phyloP scores from a whole-genome alignment of 768 basidiomycete genomes.

The Podaxis mareebaensis region DNA sequence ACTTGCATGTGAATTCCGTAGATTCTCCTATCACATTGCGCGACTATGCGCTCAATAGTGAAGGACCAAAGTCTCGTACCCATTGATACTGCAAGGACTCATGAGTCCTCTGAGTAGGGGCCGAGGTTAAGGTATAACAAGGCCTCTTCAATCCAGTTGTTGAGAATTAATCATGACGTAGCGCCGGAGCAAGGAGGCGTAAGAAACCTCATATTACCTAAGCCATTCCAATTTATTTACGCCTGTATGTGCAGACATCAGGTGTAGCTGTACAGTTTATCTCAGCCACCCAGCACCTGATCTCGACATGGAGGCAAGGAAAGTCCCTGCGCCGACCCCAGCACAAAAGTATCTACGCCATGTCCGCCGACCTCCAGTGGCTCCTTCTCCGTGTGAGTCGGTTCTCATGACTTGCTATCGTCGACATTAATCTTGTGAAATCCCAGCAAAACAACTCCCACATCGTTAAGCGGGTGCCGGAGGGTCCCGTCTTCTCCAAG shows the following conservation, averaged over 20 bases:
- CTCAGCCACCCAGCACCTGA: constrained; percentile 9
- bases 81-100: too few relatives aligned
- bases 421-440: constrained; percentile 10
- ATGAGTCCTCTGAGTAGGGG: too few relatives aligned
- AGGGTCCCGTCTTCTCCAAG: constrained; percentile 80
- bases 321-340: not conserved
- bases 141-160: too few relatives aligned
- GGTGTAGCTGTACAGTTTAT: constrained; percentile 15
- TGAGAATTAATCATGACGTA: too few relatives aligned
- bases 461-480: constrained; percentile 73
- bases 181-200: too few relatives aligned
- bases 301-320: not conserved
- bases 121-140: too few relatives aligned
- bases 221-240: not conserved
- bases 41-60: too few relatives aligned
- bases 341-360: constrained; percentile 36
- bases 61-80: too few relatives aligned
- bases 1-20: not conserved
- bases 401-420: not conserved
- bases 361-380: constrained; percentile 94
- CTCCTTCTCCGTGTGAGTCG: constrained; percentile 80
- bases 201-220: not conserved
- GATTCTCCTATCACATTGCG: too few relatives aligned
- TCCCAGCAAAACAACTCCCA: constrained; percentile 80
- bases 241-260: not conserved